Evolutionary conservation across 306 rosid species (phyloP), one percentile per base, ranked within the genome.

Genomic region (Gleditsia sinensis): DNA sequence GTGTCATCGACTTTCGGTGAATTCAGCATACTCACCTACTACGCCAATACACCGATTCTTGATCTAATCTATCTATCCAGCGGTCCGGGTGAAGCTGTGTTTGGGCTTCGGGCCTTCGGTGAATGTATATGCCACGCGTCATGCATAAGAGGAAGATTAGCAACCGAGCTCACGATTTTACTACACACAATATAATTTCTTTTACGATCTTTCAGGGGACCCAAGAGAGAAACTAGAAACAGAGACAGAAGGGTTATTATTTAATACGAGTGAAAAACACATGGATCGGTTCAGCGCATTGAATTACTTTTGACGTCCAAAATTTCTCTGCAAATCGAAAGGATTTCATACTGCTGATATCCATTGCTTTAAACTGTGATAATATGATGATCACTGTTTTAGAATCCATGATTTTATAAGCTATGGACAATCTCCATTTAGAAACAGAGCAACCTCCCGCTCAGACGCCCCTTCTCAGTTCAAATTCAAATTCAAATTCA

Each of bases 391-490:
- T n/a, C n/a, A n/a, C 12, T 4, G 27, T 16, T 17, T 67, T 20
- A 46, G 7, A 2, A 19, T 49, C 32, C 73, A 32, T 32, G 32
- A 48, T 48, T 5, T 7, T 0, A 1, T 6, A 39, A 46, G 23
- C 69, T 60, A 86, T 83, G 88, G 86, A 76, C 23, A 79, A 75
- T 37, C 66, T 46, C 62, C 46, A 48, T 19, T 32, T 48, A 1
- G 60, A 42, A 34, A 24, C 83, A 68, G 80, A 75, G 57, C 64
- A 69, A 2, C 64, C 71, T 40, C 83, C 75, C 8, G n/a, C 6
- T 19, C 13, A 17, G 48, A 10, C 30, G 48, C 48, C n/a, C 12
- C 67, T 61, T 61, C 67, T 61, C 1, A 37, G 4, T 59, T 32
- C 45, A 0, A 33, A 21, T 59, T 33, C 45, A 0, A 33, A 21